Evolutionary conservation across 108 stramenopile species (phyloP).

Genomic region (Pseudonitzschia multiseries): DNA sequence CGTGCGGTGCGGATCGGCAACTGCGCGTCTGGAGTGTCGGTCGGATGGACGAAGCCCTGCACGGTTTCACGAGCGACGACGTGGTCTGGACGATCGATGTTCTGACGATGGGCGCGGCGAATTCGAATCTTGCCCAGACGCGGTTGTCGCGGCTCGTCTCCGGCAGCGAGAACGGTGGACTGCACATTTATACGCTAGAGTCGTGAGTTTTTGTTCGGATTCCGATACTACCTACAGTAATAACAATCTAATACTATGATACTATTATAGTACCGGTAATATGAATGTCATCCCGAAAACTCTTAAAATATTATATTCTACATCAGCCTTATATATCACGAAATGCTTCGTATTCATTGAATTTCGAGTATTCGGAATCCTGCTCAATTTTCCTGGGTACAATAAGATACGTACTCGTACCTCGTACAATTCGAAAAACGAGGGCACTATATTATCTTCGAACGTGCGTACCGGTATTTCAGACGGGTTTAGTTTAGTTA

Average conservation of each 20-base stretch:
- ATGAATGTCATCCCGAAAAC: too few relatives aligned
- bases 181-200: conserved; percentile 43
- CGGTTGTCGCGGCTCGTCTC: conserved; percentile 30
- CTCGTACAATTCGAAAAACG: too few relatives aligned
- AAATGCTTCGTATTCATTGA: too few relatives aligned
- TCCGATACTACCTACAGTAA: neutral
- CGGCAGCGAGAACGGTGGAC: conserved; percentile 35
- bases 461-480: too few relatives aligned
- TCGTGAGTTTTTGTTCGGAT: neutral
- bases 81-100: conserved; percentile 25
- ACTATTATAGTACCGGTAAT: too few relatives aligned
- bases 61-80: conserved; percentile 42
- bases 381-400: too few relatives aligned
- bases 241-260: too few relatives aligned
- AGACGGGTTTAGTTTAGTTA: too few relatives aligned
- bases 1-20: conserved; percentile 39
- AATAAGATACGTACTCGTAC: too few relatives aligned
- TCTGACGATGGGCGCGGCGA: neutral
- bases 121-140: neutral
- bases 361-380: neutral
- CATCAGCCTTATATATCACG: too few relatives aligned
- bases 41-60: conserved; percentile 31
- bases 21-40: conserved; percentile 45
- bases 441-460: too few relatives aligned
- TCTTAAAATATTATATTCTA: neutral